Base-by-base conservation (phyloP, 176 grass and related monocot genomes). In the Pontederia crassipes region DNA sequence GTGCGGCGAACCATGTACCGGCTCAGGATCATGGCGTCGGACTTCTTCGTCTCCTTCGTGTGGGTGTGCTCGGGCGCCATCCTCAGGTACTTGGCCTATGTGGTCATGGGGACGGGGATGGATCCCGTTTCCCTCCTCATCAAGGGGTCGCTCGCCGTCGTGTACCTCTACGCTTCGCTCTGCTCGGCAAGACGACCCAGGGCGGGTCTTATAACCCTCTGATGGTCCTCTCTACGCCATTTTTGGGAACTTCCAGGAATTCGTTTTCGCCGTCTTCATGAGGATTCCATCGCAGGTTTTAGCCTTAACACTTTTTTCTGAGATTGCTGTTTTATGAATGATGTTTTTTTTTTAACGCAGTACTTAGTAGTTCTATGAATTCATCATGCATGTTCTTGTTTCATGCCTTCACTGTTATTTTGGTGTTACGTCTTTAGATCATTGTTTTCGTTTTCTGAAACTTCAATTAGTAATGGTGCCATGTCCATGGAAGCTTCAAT, bases 161-260 rank as follows among this genome's bases (percentile, higher is more conserved):
- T 70, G n/a, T 70, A 49, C 15, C 11, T 70, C 8, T 58, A 70
- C 69, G 20, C 47, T 72, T 72, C 57, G 49, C 57, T 2, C 57
- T 18, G 56, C 26, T 72, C 12, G 57, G 69, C 9, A 61, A 72
- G 46, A 48, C 47, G 40, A 72, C 57, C 12, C 49, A 32, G 11
- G 69, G 69, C n/a, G 69, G 69, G 8, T 61, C 69, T 10, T 72
- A 72, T 52, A 72, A 72, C 40, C 69, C 69, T 52, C 48, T 72
- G 56, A 48, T 72, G 8, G 56, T 72, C 29, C 69, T 72, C 46
- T 61, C 27, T 52, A 61, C 61, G 69, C 46, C 9, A 52, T 72
- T 40, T 72, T 28, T 61, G 69, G 46, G 47, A 58, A 61, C 52
- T 72, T 72, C 3, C 11, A 20, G 47, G 69, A 26, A 26, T 72